Base-by-base conservation (phyloP, 225 moss, liverwort and hornwort species). In the Lunularia cruciata region DNA sequence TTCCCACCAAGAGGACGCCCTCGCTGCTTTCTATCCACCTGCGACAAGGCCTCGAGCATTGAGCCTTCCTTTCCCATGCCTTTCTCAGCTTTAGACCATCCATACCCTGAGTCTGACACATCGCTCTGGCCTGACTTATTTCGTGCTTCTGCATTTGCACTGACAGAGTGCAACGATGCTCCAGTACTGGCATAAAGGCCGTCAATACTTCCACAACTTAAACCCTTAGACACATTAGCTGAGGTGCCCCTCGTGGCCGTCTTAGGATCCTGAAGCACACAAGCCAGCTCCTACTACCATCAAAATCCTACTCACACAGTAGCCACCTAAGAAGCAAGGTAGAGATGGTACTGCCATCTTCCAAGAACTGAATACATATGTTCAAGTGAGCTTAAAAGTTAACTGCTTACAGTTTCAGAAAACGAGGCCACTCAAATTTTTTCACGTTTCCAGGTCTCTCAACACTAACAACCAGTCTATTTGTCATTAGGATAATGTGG, bases 1-100 rank as follows among this genome's bases (percentile, higher is more conserved):
- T 91, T 91, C 26, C 90, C 87, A 73, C 87, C 91, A 68, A 98
- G 85, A 55, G 89, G 79, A 49, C 84, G 80, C 65, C 89, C 96
- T 75, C 90, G 82, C 57, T 88, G 82, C 60, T 88, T 74, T 78
- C 88, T 88, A 73, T 89, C 89, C 65, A 91, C 86, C 85, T 90
- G 90, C 80, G 82, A 88, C 69, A 89, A 81, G 61, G 80, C 76
- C 56, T 91, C 80, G 19, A 86, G 84, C 32, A 87, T 85, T 62
- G 81, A 30, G 75, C 80, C 79, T 74, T 83, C 76, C 68, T 79
- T 83, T 61, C 71, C 81, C 51, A 83, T 42, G 34, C 60, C 69
- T 67, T 68, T 89, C 73, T 81, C 85, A 69, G 73, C 75, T 72
- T 78, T 86, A 65, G 80, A 75, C 75, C 75, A 79, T 67, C 70